Evolutionary conservation across 169 alveolate genomes (phyloP), one percentile per base, ranked within the genome.

Genomic region (Eimeria brunetti): DNA sequence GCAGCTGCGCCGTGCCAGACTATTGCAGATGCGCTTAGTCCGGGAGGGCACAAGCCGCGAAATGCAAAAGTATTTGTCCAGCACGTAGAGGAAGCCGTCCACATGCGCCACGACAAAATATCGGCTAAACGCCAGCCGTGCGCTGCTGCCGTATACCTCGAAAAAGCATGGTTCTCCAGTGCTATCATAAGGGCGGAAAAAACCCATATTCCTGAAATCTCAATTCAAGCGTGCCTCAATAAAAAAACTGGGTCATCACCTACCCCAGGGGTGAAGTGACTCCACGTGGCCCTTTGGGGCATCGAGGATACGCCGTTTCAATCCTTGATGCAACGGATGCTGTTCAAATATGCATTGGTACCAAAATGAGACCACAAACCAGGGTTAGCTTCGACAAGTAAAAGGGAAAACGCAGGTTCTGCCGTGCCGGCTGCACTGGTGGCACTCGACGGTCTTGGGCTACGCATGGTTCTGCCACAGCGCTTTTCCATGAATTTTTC

Each of bases 101-200:
- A 85, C 91, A 85, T 85, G 91, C 60, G 91, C 76, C 78, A 85
- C 91, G 62, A 85, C 78, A 22, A 85, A 85, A 49, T 85, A 60
- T 27, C 91, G 91, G 41, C 91, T 85, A 58, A 85, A 85, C 78
- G 91, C 75, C 91, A 85, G 78, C 56, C 91, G 80, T 27, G 91
- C 4, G 80, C 91, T 85, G 60, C 91, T 85, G 62, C 81, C 91
- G 78, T 85, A 85, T 22, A 85, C 91, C 91, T 85, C 91, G 30
- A 58, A 85, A 44, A 85, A 85, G 62, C 91, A 30, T 11, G 91
- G 91, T 9, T 85, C 78, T 22, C 80, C 91, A n/a, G 91, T 38
- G 41, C 60, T 62, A 16, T 85, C 91, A 58, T 56, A 85, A 4
- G 80, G 91, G 16, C 91, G 46, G 27, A 38, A 62, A 41, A 58